Evolutionary conservation across 495 filamentous ascomycete genomes (phyloP).

Genomic region (Penicillium turbatum): DNA sequence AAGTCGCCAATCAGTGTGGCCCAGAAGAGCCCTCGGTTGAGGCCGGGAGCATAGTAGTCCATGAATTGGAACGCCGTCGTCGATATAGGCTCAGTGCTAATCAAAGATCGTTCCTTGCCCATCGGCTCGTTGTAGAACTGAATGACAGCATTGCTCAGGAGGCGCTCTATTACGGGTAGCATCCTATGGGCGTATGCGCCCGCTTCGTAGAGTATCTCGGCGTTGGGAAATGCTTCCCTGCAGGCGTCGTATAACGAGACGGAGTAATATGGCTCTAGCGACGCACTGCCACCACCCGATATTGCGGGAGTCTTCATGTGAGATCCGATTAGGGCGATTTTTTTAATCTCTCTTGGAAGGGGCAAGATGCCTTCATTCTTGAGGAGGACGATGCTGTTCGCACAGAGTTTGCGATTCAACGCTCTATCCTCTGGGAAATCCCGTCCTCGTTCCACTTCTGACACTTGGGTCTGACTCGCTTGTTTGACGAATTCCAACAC

Average conservation of each 20-base stretch:
- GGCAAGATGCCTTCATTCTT: constrained; percentile 68
- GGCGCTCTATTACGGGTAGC: constrained; percentile 48
- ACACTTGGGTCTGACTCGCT: constrained; percentile 49
- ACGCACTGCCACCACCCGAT: constrained; percentile 73
- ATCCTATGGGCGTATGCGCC: constrained; percentile 55
- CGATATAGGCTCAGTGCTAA: constrained; percentile 45
- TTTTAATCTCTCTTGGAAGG: constrained; percentile 49
- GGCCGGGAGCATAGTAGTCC: constrained; percentile 51
- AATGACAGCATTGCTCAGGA: constrained; percentile 48
- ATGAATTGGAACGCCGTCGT: constrained; percentile 53
- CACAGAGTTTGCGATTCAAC: constrained; percentile 56
- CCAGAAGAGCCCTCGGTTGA: constrained; percentile 47
- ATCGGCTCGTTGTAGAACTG: constrained; percentile 52
- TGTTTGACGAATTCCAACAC: constrained; percentile 51
- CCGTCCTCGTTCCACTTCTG: constrained; percentile 45
- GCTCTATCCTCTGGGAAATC: constrained; percentile 57
- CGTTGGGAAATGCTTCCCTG: constrained; percentile 48
- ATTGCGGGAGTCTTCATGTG: constrained; percentile 64
- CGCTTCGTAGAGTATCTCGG: constrained; percentile 50
- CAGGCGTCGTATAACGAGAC: constrained; percentile 61
- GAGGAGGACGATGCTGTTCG: constrained; percentile 66
- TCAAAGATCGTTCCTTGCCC: constrained; percentile 35
- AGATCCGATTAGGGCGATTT: constrained; percentile 71
- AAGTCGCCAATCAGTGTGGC: constrained; percentile 50
- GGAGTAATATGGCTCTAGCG: constrained; percentile 69